Base-by-base conservation (phyloP, 2,329 filamentous ascomycete genomes). In the Pseudogymnoascus sp. region DNA sequence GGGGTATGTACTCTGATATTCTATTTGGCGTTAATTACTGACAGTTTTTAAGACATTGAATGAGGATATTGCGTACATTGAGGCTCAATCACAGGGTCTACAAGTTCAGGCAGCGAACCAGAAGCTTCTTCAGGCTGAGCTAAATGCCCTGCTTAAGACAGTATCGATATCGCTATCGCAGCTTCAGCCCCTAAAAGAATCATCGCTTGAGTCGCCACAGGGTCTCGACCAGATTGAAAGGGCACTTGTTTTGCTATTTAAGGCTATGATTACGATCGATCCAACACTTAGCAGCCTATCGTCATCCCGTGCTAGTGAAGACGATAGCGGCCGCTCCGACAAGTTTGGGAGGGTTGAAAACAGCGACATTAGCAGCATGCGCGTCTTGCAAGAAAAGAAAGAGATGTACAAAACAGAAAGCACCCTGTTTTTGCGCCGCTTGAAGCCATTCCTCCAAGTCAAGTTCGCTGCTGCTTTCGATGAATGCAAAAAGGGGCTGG, bases 31-130 rank as follows among this genome's bases (percentile, higher is more conserved):
- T 6, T 13, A 66, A 74, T 62, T 62, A 47, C 69, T 73, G 62
- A 73, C 64, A 47, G 11, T 53, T 61, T 61, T 24, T 71, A 96
- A 96, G 89, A 97, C 93, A 59, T 81, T 99, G 31, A 92, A 93
- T 63, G 93, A 97, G 60, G 95, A 99, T 70, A 96, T 99, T 69
- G 88, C 92, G 3, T 97, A 96, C 73, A 97, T 99, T 67, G 95
- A 99, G 77, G 92, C 95, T 1, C 95, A 99, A 75, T 93, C 91
- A 6, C 93, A 99, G 76, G 95, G 95, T 79, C 79, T 99, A 56
- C 95, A 99, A 72, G 93, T 99, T 6, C 95, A 97, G 76, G 93
- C 93, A 19, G 91, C 95, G 42, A 99, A 99, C 70, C 95, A 99
- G 74, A 96, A 96, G 74, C 82, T 96, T 29, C 82, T 99, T 56